A percentile compares a stretch with the other conserved stretches of the same genome.
phyloP scores from a whole-genome alignment of 345 rosid genomes.

The Toxicodendron radicans region DNA sequence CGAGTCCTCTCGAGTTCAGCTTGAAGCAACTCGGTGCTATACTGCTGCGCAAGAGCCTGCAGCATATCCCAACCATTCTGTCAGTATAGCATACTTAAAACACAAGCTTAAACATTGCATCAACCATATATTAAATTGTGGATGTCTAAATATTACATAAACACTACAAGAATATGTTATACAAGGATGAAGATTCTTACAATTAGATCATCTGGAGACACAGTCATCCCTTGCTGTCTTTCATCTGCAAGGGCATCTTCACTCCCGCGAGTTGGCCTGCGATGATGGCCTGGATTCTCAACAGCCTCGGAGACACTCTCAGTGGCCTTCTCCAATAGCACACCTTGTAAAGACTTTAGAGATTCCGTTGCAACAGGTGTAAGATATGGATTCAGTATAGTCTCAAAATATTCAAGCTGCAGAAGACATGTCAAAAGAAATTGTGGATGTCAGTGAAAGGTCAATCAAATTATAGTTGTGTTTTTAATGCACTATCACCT shows the following conservation, averaged over 20 bases:
- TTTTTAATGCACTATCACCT: background rate
- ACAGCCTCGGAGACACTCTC: slow-evolving; percentile 66
- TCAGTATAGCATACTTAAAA: background rate
- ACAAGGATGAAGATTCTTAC: slow-evolving; percentile 41
- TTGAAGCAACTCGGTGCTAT: slow-evolving; percentile 74
- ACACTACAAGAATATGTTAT: background rate
- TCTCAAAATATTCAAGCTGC: slow-evolving; percentile 98
- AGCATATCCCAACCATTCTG: background rate
- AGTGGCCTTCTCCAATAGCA: slow-evolving; percentile 81
- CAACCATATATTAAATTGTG: no score
- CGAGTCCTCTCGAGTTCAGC: slow-evolving; percentile 88
- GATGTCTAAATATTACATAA: no score
- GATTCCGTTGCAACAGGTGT: slow-evolving; percentile 83
- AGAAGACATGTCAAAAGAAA: slow-evolving; percentile 22
- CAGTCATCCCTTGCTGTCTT: slow-evolving; percentile 65
- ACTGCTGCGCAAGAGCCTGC: slow-evolving; percentile 89
- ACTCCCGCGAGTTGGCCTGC: slow-evolving; percentile 90
- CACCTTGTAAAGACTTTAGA: slow-evolving; percentile 78
- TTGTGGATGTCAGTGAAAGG: background rate
- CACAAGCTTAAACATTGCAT: background rate
- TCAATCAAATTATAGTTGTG: background rate
- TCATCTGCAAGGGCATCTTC: slow-evolving; percentile 88
- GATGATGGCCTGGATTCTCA: slow-evolving; percentile 68
- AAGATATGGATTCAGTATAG: slow-evolving; percentile 72
- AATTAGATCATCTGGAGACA: slow-evolving; percentile 91